Conservation (phyloP, 805 yeast genomes). For the Myxozyma sirexii region DNA sequence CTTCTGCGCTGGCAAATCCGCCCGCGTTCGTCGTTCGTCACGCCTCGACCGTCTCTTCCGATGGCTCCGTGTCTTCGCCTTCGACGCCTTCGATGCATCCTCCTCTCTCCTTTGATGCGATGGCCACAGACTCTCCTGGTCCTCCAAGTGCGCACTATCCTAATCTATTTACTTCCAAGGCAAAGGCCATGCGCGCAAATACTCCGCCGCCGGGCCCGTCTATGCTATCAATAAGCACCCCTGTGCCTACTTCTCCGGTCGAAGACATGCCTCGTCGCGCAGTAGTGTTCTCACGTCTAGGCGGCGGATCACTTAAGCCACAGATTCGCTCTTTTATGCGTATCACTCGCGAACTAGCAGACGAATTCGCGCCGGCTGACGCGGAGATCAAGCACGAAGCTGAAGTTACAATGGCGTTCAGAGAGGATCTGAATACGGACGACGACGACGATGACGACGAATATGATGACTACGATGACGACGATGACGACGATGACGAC, state of each 20-base stretch:
- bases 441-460: constrained; percentile 27
- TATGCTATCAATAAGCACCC: background rate
- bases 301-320: constrained; percentile 32
- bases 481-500: constrained; percentile 6
- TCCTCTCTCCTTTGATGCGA: background rate
- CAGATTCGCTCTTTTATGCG: constrained; percentile 33
- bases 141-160: background rate
- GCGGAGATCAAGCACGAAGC: constrained; percentile 37
- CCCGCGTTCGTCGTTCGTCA: constrained; percentile 4
- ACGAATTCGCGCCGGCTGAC: constrained; percentile 35
- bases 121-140: constrained; percentile 6
- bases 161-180: background rate
- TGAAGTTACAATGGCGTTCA: constrained; percentile 34
- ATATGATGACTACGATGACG: constrained; percentile 12
- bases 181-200: background rate
- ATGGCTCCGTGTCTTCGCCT: constrained; percentile 5
- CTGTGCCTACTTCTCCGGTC: constrained; percentile 4
- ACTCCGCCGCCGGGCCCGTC: constrained; percentile 6
- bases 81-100: constrained; percentile 7
- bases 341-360: constrained; percentile 31
- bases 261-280: constrained; percentile 29
- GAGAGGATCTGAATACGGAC: constrained; percentile 19
- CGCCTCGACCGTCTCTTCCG: constrained; percentile 4
- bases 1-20: background rate
- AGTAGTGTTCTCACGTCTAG: constrained; percentile 27